phyloP scores from a whole-genome alignment of 2,329 filamentous ascomycete species.

The Lachnellula willkommii region DNA sequence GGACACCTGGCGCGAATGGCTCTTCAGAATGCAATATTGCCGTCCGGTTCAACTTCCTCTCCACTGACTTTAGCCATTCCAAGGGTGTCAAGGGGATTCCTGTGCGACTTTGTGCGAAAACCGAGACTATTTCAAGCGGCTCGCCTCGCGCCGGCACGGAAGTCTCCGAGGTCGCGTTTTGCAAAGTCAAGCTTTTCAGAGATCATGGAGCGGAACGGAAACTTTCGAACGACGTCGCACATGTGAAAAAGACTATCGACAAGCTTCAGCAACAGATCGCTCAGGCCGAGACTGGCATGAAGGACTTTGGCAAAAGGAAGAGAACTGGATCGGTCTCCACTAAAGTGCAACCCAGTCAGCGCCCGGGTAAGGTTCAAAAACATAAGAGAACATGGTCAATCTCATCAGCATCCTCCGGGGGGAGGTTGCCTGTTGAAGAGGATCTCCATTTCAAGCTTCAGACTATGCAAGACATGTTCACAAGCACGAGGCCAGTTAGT shows the following conservation, averaged over 20 bases:
- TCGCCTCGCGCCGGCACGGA: conserved; percentile 43
- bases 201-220: conserved; percentile 95
- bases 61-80: conserved; percentile 97
- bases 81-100: conserved; percentile 98
- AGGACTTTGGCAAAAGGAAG: conserved; percentile 63
- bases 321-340: conserved; percentile 43
- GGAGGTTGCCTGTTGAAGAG: conserved; percentile 58
- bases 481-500: conserved; percentile 72
- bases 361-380: conserved; percentile 78
- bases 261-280: conserved; percentile 92
- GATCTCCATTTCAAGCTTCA: conserved; percentile 75
- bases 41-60: conserved; percentile 96
- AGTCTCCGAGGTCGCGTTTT: conserved; percentile 75
- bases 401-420: conserved; percentile 66
- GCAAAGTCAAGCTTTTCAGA: conserved; percentile 94
- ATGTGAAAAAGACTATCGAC: conserved; percentile 94
- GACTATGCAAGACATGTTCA: conserved; percentile 81
- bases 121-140: conserved; percentile 57
- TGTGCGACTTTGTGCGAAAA: conserved; percentile 88
- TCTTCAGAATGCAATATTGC: conserved; percentile 75
- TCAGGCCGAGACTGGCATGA: conserved; percentile 65
- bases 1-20: conserved; percentile 69
- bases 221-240: conserved; percentile 86
- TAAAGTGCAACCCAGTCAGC: conserved; percentile 42
- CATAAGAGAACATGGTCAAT: conserved; percentile 95